phyloP scores from a whole-genome alignment of 1,284 basidiomycete species.

The Puccinia polysora region DNA sequence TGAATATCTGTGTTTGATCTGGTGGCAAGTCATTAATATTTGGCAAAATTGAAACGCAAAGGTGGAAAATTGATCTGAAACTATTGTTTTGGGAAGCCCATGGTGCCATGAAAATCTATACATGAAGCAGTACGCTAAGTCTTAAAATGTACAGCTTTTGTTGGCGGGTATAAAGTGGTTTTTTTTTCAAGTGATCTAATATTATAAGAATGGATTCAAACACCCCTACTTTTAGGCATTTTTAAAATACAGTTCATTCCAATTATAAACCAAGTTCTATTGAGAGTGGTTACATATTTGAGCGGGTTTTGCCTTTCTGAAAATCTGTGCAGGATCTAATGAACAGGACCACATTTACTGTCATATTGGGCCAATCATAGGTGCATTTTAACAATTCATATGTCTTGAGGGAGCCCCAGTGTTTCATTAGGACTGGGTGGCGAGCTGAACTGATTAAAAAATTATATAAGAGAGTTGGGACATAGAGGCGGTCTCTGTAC shows the following conservation, averaged over 20 bases:
- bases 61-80: not conserved
- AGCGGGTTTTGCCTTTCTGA: not conserved
- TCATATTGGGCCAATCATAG: not conserved
- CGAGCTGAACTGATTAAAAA: not conserved
- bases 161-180: not conserved
- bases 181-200: not conserved
- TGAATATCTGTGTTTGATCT: not conserved
- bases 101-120: not conserved
- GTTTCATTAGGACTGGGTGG: not conserved
- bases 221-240: not conserved
- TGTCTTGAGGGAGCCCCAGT: not conserved
- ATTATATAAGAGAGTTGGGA: not conserved
- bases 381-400: not conserved
- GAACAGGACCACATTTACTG: not conserved
- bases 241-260: not conserved
- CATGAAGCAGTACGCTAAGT: not conserved
- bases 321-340: not conserved
- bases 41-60: not conserved
- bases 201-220: not conserved
- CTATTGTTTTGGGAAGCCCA: constrained; percentile 1
- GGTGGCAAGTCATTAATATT: not conserved
- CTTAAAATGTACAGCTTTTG: not conserved
- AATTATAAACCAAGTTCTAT: not conserved
- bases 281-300: not conserved
- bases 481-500: not conserved